Evolutionary conservation across 1,284 basidiomycete species (phyloP).

Genomic region (Cerrena zonata): DNA sequence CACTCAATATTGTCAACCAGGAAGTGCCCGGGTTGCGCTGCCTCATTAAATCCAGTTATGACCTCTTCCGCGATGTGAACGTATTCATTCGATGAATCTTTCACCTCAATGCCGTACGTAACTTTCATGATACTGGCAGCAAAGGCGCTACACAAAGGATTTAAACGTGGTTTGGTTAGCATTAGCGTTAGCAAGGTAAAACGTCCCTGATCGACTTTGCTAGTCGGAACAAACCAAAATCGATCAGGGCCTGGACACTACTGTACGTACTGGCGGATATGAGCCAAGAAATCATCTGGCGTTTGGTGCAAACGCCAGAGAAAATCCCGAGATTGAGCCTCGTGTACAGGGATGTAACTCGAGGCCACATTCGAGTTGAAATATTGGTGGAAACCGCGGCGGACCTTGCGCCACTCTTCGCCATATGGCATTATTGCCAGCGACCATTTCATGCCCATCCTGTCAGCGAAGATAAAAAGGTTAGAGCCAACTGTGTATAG

Average conservation of each 20-base stretch:
- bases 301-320: slow-evolving; percentile 29
- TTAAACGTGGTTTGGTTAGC: neutral
- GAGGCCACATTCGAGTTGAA: slow-evolving; percentile 13
- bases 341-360: slow-evolving; percentile 13
- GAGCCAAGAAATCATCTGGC: slow-evolving; percentile 17
- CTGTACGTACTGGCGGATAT: slow-evolving; percentile 25
- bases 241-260: neutral
- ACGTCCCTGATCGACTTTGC: too few relatives aligned
- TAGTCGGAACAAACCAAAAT: neutral
- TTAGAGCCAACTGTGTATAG: too few relatives aligned
- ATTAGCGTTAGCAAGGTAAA: neutral
- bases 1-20: slow-evolving; percentile 20
- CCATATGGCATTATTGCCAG: slow-evolving; percentile 33
- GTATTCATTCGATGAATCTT: slow-evolving; percentile 20
- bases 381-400: slow-evolving; percentile 30
- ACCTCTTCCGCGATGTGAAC: slow-evolving; percentile 21
- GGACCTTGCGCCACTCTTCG: slow-evolving; percentile 34
- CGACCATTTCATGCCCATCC: slow-evolving; percentile 36
- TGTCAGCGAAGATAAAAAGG: slow-evolving; percentile 14
- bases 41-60: slow-evolving; percentile 7
- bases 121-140: slow-evolving; percentile 22
- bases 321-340: slow-evolving; percentile 27
- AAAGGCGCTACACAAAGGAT: slow-evolving; percentile 13
- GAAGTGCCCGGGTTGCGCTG: slow-evolving; percentile 1
- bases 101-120: slow-evolving; percentile 24